Percentiles rank a stretch among this genome's conserved stretches.
Conservation (phyloP, 1,284 basidiomycete species). For the Wolfiporia cocos region DNA sequence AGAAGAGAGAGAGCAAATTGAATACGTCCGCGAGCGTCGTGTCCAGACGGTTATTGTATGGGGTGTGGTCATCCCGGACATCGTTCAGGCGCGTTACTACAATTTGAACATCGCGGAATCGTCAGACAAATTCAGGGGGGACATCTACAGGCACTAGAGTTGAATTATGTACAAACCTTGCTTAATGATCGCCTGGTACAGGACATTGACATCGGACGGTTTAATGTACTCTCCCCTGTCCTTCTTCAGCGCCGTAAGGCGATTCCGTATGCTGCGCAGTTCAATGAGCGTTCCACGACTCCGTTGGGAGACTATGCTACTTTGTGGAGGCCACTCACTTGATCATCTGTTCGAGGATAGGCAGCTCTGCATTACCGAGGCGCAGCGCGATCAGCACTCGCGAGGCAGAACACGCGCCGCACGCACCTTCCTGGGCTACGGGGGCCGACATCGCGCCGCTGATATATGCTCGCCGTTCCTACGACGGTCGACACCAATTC, state of each 20-base stretch:
- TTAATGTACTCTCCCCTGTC: constrained; percentile 87
- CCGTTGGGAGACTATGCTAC: neutral
- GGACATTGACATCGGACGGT: constrained; percentile 86
- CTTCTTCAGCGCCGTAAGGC: constrained; percentile 84
- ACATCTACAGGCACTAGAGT: neutral
- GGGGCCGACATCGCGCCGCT: constrained; percentile 48
- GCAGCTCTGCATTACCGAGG: constrained; percentile 57
- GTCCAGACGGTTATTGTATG: constrained; percentile 86
- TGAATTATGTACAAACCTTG: constrained; percentile 58
- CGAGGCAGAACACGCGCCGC: constrained; percentile 15
- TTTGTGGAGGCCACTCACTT: constrained; percentile 55
- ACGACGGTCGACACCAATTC: no score
- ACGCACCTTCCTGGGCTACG: constrained; percentile 70
- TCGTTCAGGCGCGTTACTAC: constrained; percentile 90
- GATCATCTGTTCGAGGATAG: constrained; percentile 93
- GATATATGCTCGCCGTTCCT: no score
- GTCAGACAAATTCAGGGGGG: no score
- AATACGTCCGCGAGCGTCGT: constrained; percentile 93
- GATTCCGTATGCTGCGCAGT: constrained; percentile 78
- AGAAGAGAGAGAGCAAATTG: constrained; percentile 86
- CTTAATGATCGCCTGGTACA: constrained; percentile 93
- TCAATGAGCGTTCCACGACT: constrained; percentile 9
- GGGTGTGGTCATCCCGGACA: constrained; percentile 75
- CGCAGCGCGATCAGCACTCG: constrained; percentile 18
- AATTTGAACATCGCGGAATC: constrained; percentile 4